Conservation (phyloP, 129 eudicot species). For the Pulicaria dysenterica region DNA sequence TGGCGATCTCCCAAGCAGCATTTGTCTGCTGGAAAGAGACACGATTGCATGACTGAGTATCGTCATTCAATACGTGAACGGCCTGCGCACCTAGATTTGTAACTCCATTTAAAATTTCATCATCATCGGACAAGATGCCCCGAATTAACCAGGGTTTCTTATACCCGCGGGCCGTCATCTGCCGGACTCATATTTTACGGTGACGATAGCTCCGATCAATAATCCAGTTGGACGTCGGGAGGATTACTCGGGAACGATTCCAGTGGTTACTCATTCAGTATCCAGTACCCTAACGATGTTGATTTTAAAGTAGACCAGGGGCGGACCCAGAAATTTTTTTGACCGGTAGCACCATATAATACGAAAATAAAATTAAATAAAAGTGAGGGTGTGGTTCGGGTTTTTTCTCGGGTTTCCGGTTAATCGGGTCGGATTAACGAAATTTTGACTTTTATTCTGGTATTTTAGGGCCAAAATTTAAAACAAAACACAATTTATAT, state of each 20-base stretch:
- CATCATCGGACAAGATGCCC: slow-evolving; percentile 1
- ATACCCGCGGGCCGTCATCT: slow-evolving; percentile 5
- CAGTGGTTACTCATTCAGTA: slow-evolving; percentile 9
- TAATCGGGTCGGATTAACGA: too few species aligned
- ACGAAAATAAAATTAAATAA: too few species aligned
- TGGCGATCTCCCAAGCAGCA: slow-evolving; percentile 93
- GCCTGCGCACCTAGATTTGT: slow-evolving; percentile 81
- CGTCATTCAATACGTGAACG: slow-evolving; percentile 88
- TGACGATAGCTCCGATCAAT: neutral
- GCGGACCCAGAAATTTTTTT: too few species aligned
- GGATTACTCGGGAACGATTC: neutral
- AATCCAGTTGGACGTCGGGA: neutral
- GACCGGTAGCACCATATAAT: too few species aligned
- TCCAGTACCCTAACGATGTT: slow-evolving; percentile 26
- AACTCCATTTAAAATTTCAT: slow-evolving; percentile 54
- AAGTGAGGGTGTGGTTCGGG: too few species aligned
- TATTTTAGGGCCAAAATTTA: too few species aligned
- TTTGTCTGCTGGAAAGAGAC: slow-evolving; percentile 87
- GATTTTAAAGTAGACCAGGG: too few species aligned
- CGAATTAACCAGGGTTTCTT: neutral
- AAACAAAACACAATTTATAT: too few species aligned
- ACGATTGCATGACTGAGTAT: slow-evolving; percentile 80
- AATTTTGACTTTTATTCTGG: too few species aligned
- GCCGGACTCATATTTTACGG: neutral
- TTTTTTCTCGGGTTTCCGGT: too few species aligned